Base-by-base conservation (phyloP, 306 rosid species). In the Macrotyloma uniflorum region DNA sequence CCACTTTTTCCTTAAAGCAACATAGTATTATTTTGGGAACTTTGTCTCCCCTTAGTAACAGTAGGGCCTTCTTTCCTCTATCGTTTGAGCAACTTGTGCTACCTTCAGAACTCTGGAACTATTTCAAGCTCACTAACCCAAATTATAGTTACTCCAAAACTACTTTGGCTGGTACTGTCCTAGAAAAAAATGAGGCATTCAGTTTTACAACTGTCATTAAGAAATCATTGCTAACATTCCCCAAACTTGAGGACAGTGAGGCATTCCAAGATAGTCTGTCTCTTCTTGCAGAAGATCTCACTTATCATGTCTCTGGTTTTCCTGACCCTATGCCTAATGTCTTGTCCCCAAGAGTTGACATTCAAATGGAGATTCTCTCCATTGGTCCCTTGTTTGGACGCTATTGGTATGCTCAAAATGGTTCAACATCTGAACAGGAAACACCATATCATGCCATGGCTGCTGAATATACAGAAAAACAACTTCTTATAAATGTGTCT, bases 401-500 rank as follows among this genome's bases (percentile, higher is more conserved):
- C 14, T 84, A 71, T 68, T 89, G 86, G 91, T 75, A 90, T 28
- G 42, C 87, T 18, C 80, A 47, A 59, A 89, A 90, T 53, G 76
- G 54, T 77, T 88, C 93, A 36, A 72, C 22, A 15, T 23, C 12
- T 53, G 92, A 84, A 43, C 76, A 50, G 40, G 93, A 84, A 64
- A 67, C 82, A 77, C 88, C 93, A 15, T 87, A 89, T 83, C 95
- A 73, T 75, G 69, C 76, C 14, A 78, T 73, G 79, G 88, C 87
- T 10, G 87, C 90, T 24, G 88, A 84, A 74, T 91, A 80, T 87
- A 90, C 95, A 4, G 96, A 95, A 86, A 89, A 87, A 50, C 97
- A 95, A 81, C 95, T 89, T 66, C 97, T 95, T 78, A 40, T 92
- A 78, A 95, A 95, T 88, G 93, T 95, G 67, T 95, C 98, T 16